Percentiles rank a stretch among this genome's conserved stretches.
phyloP scores from a whole-genome alignment of 208 protist genomes.

The Leishmania martiniquensis region DNA sequence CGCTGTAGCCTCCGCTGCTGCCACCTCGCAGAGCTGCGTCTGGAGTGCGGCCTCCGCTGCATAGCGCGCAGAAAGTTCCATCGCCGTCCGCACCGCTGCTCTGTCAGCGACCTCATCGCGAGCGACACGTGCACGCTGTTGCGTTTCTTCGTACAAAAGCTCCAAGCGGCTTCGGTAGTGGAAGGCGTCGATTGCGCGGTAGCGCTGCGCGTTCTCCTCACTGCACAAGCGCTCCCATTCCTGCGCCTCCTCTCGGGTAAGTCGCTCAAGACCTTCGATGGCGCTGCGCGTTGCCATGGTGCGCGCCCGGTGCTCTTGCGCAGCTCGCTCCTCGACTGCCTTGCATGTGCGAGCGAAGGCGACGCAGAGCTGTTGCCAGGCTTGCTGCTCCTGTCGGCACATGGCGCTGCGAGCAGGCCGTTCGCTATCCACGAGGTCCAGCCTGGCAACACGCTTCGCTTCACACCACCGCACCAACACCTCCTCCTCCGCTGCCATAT shows the following conservation, averaged over 20 bases:
- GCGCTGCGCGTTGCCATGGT: constrained; percentile 1
- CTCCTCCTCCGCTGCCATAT: constrained; percentile 52
- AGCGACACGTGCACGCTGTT: constrained; percentile 18
- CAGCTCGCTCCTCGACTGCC: constrained; percentile 7
- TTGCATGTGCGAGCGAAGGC: neutral
- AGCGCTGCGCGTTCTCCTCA: constrained; percentile 1
- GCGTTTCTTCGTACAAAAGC: constrained; percentile 25
- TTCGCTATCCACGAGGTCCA: constrained; percentile 37
- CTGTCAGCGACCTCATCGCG: constrained; percentile 20
- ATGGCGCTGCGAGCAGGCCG: constrained; percentile 31
- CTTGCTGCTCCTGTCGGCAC: constrained; percentile 38
- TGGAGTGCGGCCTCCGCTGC: constrained; percentile 43
- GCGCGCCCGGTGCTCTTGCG: constrained; percentile 10
- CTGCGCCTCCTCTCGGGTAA: constrained; percentile 13
- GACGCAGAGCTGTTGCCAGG: constrained; percentile 14
- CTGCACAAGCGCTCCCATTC: constrained; percentile 11
- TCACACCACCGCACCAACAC: constrained; percentile 41
- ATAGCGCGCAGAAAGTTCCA: constrained; percentile 34
- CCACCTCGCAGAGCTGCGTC: constrained; percentile 42
- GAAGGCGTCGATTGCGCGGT: constrained; percentile 5
- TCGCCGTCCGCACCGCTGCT: constrained; percentile 23
- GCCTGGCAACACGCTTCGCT: constrained; percentile 22
- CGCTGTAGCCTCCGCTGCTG: constrained; percentile 41
- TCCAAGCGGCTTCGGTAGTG: constrained; percentile 21
- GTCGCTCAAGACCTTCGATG: neutral